Percentiles rank a stretch among this genome's conserved stretches.
phyloP scores from a whole-genome alignment of 2,329 filamentous ascomycete species.

The Lecanicillium sp. region DNA sequence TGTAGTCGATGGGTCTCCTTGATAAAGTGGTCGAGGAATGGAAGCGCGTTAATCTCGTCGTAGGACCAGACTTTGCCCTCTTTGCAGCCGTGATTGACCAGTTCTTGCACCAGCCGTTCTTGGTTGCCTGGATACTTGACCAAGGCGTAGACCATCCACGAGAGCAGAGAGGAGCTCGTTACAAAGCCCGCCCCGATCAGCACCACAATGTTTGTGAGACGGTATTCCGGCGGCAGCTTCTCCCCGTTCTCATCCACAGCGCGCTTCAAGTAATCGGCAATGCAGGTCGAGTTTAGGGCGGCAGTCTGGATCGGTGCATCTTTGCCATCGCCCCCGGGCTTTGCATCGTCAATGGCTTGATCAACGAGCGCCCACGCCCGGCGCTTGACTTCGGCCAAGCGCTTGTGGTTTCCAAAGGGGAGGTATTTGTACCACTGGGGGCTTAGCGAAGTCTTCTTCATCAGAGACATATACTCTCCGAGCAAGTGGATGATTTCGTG shows the following conservation, averaged over 20 bases:
- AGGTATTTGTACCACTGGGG: constrained; percentile 45
- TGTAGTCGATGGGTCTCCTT: constrained; percentile 50
- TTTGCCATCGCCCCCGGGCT: not conserved
- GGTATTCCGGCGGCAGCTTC: constrained; percentile 34
- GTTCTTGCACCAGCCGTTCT: constrained; percentile 46
- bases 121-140: constrained; percentile 44
- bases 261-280: constrained; percentile 41
- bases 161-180: constrained; percentile 46
- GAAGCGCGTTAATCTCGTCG: constrained; percentile 36
- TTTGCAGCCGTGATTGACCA: constrained; percentile 38
- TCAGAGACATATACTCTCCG: constrained; percentile 41
- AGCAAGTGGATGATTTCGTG: constrained; percentile 43
- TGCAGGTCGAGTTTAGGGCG: constrained; percentile 10
- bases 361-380: constrained; percentile 35
- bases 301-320: not conserved
- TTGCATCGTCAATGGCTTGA: not conserved
- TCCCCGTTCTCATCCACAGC: constrained; percentile 44
- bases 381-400: constrained; percentile 26
- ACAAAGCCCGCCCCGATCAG: constrained; percentile 48
- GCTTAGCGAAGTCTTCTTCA: constrained; percentile 47
- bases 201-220: constrained; percentile 32
- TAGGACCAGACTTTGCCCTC: constrained; percentile 34
- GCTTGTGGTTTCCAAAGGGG: constrained; percentile 46
- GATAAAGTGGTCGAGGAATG: constrained; percentile 45
- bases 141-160: constrained; percentile 46